phyloP scores from a whole-genome alignment of 2,329 filamentous ascomycete species.

The Hypoxylon rubiginosum region DNA sequence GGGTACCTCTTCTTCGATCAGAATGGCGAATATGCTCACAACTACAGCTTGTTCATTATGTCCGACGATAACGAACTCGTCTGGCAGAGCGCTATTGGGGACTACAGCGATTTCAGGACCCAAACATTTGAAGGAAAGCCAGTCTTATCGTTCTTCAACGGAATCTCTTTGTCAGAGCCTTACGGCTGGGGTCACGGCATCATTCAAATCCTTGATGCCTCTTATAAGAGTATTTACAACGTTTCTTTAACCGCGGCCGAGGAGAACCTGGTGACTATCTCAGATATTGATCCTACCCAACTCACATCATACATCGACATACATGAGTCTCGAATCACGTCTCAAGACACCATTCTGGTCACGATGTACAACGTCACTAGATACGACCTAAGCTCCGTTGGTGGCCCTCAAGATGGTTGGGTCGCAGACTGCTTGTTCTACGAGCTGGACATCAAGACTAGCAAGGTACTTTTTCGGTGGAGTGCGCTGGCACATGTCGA shows the following conservation, averaged over 20 bases:
- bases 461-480: conserved; percentile 58
- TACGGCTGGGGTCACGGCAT: conserved; percentile 52
- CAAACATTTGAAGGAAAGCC: conserved; percentile 49
- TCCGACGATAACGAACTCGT: conserved; percentile 49
- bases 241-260: conserved; percentile 34
- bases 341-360: conserved; percentile 49
- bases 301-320: conserved; percentile 47
- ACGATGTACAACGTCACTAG: conserved; percentile 50
- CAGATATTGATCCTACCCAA: conserved; percentile 25
- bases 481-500: conserved; percentile 55
- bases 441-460: conserved; percentile 58
- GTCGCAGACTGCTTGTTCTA: conserved; percentile 56
- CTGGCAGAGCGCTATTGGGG: conserved; percentile 46
- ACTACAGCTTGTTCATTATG: conserved; percentile 45
- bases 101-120: conserved; percentile 46
- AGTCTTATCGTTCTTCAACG: conserved; percentile 51
- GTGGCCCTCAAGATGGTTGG: conserved; percentile 52
- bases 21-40: conserved; percentile 41
- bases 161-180: conserved; percentile 44
- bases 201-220: conserved; percentile 49
- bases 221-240: conserved; percentile 48
- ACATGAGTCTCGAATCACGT: conserved; percentile 52
- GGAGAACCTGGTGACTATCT: conserved; percentile 32
- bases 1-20: conserved; percentile 44
- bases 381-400: conserved; percentile 51